These are phyloP conservation scores for Apiospora kogelbergensis DNA, from an alignment of 2,329 filamentous ascomycete genomes.

Conservation along the genomic window DNA sequence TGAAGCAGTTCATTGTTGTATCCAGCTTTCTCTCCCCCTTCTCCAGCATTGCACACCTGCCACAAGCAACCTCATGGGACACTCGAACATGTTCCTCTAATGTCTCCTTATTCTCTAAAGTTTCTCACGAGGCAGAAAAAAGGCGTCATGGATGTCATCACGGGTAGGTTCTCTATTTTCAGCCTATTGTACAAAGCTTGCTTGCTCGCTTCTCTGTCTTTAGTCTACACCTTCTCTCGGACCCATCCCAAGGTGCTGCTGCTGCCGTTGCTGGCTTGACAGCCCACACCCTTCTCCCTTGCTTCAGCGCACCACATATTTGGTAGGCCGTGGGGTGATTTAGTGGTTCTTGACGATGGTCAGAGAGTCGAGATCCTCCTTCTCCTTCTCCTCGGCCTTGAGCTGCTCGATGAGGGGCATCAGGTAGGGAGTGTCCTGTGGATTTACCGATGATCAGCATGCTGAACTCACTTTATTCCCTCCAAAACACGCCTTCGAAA, in stretches of 20 bases:
- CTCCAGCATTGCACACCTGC: not conserved
- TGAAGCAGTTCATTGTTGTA: not conserved
- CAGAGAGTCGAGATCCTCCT: conserved; percentile 42
- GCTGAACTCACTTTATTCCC: not conserved
- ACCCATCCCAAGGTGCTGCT: not conserved
- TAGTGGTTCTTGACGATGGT: conserved; percentile 31
- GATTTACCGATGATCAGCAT: conserved; percentile 13
- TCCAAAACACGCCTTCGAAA: not conserved
- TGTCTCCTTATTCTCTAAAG: not conserved
- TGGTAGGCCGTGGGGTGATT: conserved; percentile 1
- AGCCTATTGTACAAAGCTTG: conserved; percentile 11
- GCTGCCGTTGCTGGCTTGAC: not conserved
- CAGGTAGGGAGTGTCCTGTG: conserved; percentile 53
- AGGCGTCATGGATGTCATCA: not conserved
- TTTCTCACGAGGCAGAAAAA: not conserved
- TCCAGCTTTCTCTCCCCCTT: not conserved
- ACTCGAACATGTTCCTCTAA: not conserved
- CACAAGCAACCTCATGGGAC: not conserved
- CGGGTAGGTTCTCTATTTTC: conserved; percentile 6
- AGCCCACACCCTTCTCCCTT: not conserved
- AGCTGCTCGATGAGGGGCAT: conserved; percentile 52
- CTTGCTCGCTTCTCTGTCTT: conserved; percentile 6
- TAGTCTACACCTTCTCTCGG: conserved; percentile 7
- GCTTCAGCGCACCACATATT: not conserved
- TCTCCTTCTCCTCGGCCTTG: conserved; percentile 47